A percentile compares a stretch with the other conserved stretches of the same genome.
These are phyloP conservation scores for Ambrosiella beaveri DNA, from an alignment of 2,329 filamentous ascomycete species.

Conservation along the genomic window DNA sequence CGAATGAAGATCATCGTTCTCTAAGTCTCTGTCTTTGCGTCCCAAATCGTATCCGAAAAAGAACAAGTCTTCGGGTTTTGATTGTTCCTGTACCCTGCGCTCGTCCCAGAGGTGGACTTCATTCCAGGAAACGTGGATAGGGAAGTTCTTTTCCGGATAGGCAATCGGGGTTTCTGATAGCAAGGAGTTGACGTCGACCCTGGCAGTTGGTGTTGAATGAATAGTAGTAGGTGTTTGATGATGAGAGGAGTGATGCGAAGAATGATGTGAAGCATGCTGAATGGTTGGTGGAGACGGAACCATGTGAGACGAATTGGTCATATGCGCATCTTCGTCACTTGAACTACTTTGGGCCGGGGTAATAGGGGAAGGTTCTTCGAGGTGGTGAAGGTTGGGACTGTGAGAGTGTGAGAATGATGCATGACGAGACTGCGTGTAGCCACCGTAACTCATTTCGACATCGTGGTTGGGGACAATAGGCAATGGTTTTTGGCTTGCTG, in stretches of 20 bases:
- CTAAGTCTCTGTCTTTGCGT: conserved; percentile 49
- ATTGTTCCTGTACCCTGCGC: neutral
- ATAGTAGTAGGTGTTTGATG: neutral
- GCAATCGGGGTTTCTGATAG: conserved; percentile 31
- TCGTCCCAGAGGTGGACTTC: conserved; percentile 7
- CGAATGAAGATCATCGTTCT: conserved; percentile 53
- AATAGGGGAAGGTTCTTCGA: conserved; percentile 20
- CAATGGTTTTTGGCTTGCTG: neutral
- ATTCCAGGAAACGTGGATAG: conserved; percentile 3
- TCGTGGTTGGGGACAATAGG: neutral
- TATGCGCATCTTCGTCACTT: conserved; percentile 21
- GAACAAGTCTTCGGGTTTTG: conserved; percentile 21
- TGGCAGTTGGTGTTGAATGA: conserved; percentile 16
- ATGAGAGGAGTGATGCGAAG: neutral
- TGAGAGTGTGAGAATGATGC: conserved; percentile 5
- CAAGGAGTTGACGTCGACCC: conserved; percentile 49
- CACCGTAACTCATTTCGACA: neutral
- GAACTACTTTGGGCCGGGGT: conserved; percentile 26
- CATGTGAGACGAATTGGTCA: conserved; percentile 12
- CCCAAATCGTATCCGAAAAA: conserved; percentile 59
- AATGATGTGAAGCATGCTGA: neutral
- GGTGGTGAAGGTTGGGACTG: neutral
- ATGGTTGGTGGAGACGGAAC: conserved; percentile 11
- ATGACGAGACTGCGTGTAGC: neutral
- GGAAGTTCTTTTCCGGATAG: conserved; percentile 5